Base-by-base conservation (phyloP, 2,329 filamentous ascomycete genomes). In the Juglanconis oblonga region DNA sequence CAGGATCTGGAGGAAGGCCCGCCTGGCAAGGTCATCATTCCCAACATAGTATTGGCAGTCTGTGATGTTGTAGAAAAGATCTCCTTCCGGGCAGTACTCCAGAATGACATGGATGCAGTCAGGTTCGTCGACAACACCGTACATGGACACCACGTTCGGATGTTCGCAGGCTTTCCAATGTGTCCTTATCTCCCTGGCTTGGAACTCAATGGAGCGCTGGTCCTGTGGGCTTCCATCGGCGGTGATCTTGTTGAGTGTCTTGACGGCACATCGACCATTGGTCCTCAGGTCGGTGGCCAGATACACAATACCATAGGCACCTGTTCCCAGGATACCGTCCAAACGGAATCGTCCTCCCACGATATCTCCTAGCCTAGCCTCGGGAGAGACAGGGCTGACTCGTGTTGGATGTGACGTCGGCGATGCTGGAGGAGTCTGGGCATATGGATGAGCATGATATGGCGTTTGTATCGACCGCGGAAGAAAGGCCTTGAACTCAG, bases 261-360 rank as follows among this genome's bases (percentile, higher is more conserved):
- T 99, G 72, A 99, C 94, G 65, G 95, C 95, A 81, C 96, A 99
- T 66, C 86, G 87, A 61, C 87, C 84, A 72, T 89, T 85, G 67
- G 87, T 94, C 73, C 88, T 88, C 72, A 94, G 85, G 77, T 95
- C 93, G 76, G 90, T 81, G 70, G 93, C 93, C 66, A 88, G 87
- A 79, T 98, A 98, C 32, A 99, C 95, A 47, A 97, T 93, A 65
- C 95, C 95, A 76, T 99, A 99, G 60, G 95, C 95, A 68, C 95
- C 95, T 54, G 94, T 91, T 66, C 95, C 95, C 64, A 98, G 84
- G 68, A 98, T 91, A 64, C 87, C 85, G 65, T 87, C 91, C 70
- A 98, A 81, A 78, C 94, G 88, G 67, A 97, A 83, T 72, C 90
- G 87, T 72, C 89, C 89, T 68, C 91, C 91, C 66, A 98, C 84